Base-by-base conservation (phyloP, 768 basidiomycete species). In the Mycena floridula region DNA sequence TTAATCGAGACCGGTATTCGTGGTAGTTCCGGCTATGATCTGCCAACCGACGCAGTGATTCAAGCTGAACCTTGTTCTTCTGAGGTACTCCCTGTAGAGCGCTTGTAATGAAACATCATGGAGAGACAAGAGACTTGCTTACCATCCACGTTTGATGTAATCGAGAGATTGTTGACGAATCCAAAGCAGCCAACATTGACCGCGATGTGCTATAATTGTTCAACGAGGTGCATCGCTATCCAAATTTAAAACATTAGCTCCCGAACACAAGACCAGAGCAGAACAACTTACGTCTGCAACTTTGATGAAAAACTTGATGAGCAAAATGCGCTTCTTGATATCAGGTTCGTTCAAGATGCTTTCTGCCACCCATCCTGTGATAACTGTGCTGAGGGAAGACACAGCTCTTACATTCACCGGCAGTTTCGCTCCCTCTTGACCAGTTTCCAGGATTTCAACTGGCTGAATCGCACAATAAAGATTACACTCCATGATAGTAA, bases 331-430 rank as follows among this genome's bases (percentile, higher is more conserved):
- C 65, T 82, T 89, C 74, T 90, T 93, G 53, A 82, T 76, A 63
- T 98, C 95, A 42, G 72, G 76, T 66, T 99, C 95, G 54, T 83
- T 83, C 40, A 99, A 66, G 48, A 99, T 93, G 55, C 85, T 85
- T 65, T 98, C 95, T 7, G 93, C 86, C 24, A 97, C 89, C 89
- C 92, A 95, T 4, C 93, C 94, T 1, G 93, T 97, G 53, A 97
- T 85, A 43, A 85, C 79, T 12, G 93, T 98, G 59, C 91, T 95
- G 59, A 97, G 65, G 5, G 86, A 81, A 37, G 85, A 85, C 51
- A 98, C 83, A 20, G 87, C 85, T 59, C 79, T 85, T 37, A 98
- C 83, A 52, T 87, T 87, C 40, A 74, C 62, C 16, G 81, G 76
- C 6, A 78, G 69, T 55, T 73, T 72, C 27, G 71, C 73, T 49